Conservation (phyloP, 2,329 filamentous ascomycete genomes). For the Microcyclosporella mali region DNA sequence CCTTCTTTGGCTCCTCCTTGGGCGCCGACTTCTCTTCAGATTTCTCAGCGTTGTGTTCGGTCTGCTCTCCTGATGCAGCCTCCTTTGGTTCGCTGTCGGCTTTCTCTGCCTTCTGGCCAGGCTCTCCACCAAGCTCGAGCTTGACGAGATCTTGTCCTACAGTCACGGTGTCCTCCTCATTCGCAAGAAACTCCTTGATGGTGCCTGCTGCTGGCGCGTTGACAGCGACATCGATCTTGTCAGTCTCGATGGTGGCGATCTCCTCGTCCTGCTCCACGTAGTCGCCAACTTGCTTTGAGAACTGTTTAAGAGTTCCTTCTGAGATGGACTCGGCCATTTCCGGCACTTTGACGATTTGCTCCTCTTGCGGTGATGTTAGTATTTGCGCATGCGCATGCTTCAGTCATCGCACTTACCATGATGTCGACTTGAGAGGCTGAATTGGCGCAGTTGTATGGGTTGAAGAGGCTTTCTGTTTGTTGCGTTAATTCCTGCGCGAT, state of each 20-base stretch:
- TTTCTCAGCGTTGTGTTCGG: constrained; percentile 42
- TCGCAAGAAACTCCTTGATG: constrained; percentile 85
- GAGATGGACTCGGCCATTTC: constrained; percentile 99
- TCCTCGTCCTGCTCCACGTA: constrained; percentile 94
- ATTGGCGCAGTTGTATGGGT: constrained; percentile 26
- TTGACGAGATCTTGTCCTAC: constrained; percentile 89
- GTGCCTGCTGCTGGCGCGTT: constrained; percentile 87
- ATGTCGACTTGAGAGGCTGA: constrained; percentile 29
- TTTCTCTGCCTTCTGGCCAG: constrained; percentile 53
- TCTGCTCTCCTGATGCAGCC: constrained; percentile 47
- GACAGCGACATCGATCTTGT: constrained; percentile 98
- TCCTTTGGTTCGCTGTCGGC: constrained; percentile 55
- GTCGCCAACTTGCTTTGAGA: constrained; percentile 87
- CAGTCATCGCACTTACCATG: constrained; percentile 25
- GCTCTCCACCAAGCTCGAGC: constrained; percentile 67
- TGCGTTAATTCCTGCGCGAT: constrained; percentile 15
- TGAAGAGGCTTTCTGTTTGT: constrained; percentile 24
- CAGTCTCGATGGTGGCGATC: constrained; percentile 96
- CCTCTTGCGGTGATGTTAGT: constrained; percentile 46
- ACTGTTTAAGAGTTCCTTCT: constrained; percentile 94
- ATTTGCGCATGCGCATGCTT: not conserved
- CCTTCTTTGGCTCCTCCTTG: constrained; percentile 42
- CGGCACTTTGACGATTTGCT: constrained; percentile 85
- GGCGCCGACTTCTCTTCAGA: constrained; percentile 24
- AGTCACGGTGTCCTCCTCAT: constrained; percentile 89